Evolutionary conservation across 768 basidiomycete species (phyloP).

Genomic region (Mycena galopus): DNA sequence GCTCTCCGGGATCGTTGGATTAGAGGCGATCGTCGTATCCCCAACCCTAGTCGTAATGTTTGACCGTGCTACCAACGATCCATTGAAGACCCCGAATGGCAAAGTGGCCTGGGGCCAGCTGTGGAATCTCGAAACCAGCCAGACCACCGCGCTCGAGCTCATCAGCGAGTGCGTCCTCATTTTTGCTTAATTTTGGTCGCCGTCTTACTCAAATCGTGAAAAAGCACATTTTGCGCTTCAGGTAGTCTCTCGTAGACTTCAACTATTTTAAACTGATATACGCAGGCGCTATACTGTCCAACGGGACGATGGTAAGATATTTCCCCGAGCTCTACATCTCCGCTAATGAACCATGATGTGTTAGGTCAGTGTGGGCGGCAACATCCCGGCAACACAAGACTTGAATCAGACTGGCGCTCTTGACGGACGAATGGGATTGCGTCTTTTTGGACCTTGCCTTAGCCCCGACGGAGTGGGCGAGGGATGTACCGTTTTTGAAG

Average conservation of each 20-base stretch:
- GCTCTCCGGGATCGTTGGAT: constrained; percentile 18
- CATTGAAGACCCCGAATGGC: constrained; percentile 53
- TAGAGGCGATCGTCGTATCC: constrained; percentile 41
- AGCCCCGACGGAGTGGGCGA: constrained; percentile 37
- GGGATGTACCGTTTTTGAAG: constrained; percentile 51
- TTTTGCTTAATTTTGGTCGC: no score
- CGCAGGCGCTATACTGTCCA: constrained; percentile 61
- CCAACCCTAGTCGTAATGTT: constrained; percentile 51
- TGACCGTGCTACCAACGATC: constrained; percentile 70
- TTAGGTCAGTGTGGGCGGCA: constrained; percentile 61
- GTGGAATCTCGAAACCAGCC: constrained; percentile 63
- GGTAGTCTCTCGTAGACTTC: no score
- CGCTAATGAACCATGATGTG: background rate
- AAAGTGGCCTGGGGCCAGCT: constrained; percentile 66
- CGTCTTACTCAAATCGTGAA: no score
- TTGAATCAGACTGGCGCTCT: constrained; percentile 47
- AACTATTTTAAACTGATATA: no score
- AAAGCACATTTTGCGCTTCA: no score
- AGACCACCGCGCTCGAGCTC: constrained; percentile 65
- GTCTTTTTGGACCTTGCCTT: constrained; percentile 43
- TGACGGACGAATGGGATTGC: constrained; percentile 42
- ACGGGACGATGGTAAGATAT: constrained; percentile 67
- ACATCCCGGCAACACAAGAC: constrained; percentile 56
- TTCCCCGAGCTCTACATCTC: background rate
- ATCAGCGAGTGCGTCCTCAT: no score